A percentile compares a stretch with the other conserved stretches of the same genome.
phyloP scores from a whole-genome alignment of 768 basidiomycete genomes.

The Trametes cingulata region DNA sequence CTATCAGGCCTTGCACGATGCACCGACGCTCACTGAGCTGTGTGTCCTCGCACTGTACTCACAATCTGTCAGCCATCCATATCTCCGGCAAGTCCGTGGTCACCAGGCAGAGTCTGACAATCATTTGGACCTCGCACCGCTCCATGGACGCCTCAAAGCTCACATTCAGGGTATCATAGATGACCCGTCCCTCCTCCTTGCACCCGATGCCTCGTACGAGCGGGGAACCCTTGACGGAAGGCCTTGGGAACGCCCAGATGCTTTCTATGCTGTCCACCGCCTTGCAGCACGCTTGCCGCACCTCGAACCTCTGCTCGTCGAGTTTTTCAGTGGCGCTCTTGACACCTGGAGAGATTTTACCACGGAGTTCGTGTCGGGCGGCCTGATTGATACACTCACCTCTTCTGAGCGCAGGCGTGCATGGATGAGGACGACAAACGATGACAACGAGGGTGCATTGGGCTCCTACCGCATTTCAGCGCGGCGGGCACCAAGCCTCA shows the following conservation, averaged over 20 bases:
- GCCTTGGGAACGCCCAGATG: slow-evolving; percentile 10
- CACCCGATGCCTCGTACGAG: slow-evolving; percentile 2
- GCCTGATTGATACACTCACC: slow-evolving; percentile 13
- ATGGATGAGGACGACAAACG: slow-evolving; percentile 31
- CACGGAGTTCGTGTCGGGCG: slow-evolving; percentile 29
- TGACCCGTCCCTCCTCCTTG: slow-evolving; percentile 25
- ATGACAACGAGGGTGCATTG: slow-evolving; percentile 32
- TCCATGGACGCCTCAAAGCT: slow-evolving; percentile 17
- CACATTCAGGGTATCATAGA: slow-evolving; percentile 24
- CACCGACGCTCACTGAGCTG: slow-evolving; percentile 23
- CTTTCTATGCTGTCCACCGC: slow-evolving; percentile 16
- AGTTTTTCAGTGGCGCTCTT: slow-evolving; percentile 26
- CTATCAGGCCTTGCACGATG: slow-evolving; percentile 13
- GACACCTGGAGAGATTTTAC: slow-evolving; percentile 30
- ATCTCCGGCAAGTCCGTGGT: slow-evolving; percentile 18
- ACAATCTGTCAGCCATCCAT: slow-evolving; percentile 21
- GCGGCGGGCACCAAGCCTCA: neutral
- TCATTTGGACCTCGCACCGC: slow-evolving; percentile 18
- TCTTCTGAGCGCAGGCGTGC: neutral
- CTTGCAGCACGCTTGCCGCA: slow-evolving; percentile 17
- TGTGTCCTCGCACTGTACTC: slow-evolving; percentile 20
- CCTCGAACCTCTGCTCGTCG: slow-evolving; percentile 10
- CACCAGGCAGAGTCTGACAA: slow-evolving; percentile 4
- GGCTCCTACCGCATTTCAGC: slow-evolving; percentile 9
- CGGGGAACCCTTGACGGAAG: slow-evolving; percentile 19